Base-by-base conservation (phyloP, 345 rosid species). In the Cardamine occulta region DNA sequence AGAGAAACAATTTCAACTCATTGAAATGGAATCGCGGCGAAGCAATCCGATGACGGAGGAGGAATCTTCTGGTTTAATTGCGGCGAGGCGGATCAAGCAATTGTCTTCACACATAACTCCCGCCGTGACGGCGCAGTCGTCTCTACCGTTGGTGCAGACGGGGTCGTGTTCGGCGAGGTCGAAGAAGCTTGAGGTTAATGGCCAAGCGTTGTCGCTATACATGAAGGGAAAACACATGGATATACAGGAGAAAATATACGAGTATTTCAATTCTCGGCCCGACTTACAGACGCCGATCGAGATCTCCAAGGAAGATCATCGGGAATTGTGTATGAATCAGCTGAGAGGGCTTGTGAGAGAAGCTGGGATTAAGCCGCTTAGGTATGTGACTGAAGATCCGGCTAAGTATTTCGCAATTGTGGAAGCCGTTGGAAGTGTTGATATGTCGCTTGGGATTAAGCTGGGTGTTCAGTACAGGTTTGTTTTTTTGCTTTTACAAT, bases 401-500 rank as follows among this genome's bases (percentile, higher is more conserved):
- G 83, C 42, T 0, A 84, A 82, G 86, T 93, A 96, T 77, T 93
- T 91, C 69, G 96, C 99, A 23, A 83, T 91, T 51, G 9, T 57
- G 17, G 98, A 96, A 83, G 99, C 98, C 48, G 89, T 78, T 74
- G 99, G 99, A 15, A 83, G 93, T 68, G 81, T 91, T 3, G 99
- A 96, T 61, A 91, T 96, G 76, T 93, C 99, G 32, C 88, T 96
- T 80, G 97, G 87, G 54, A 89, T 96, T 87, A 93, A 93, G 84
- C 63, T 93, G 80, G 99, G 98, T 5, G 99, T 93, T 49, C 99
- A 96, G 35, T 93, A 80, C 86, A 96, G 99, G 99, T 95, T 61
- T 48, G 17, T 56, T 4, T 13, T 14, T 37, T 39, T 34, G 4
- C 23, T 8, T 8, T 11, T 34, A 7, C 44, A 6, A 24, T 44